phyloP scores from a whole-genome alignment of 768 basidiomycete genomes.

The Amanita rimosa region DNA sequence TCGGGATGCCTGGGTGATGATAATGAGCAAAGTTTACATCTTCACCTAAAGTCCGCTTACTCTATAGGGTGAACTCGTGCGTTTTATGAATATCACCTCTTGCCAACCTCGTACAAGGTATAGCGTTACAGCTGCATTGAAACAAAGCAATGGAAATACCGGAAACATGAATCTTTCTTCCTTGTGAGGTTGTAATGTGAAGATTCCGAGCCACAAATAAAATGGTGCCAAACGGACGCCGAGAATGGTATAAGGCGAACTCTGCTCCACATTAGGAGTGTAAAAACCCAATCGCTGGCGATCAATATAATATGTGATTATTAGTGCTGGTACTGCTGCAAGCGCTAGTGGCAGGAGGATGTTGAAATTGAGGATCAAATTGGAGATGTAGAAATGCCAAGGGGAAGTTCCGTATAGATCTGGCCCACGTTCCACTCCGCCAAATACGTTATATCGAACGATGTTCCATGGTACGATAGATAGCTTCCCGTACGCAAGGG shows the following conservation, averaged over 20 bases:
- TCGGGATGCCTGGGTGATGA: constrained; percentile 54
- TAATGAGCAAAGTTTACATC: constrained; percentile 6
- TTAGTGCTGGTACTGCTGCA: constrained; percentile 67
- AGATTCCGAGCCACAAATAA: constrained; percentile 82
- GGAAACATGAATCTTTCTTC: constrained; percentile 99
- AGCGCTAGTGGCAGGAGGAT: constrained; percentile 72
- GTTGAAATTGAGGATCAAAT: constrained; percentile 94
- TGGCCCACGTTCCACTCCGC: constrained; percentile 70
- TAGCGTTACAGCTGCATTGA: constrained; percentile 86
- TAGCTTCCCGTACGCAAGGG: constrained; percentile 71
- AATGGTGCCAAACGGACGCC: constrained; percentile 74
- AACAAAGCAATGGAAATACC: constrained; percentile 80
- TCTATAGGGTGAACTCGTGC: constrained; percentile 78
- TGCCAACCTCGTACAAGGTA: constrained; percentile 84
- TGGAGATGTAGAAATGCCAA: constrained; percentile 76
- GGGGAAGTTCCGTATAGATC: constrained; percentile 89
- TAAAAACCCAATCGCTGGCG: constrained; percentile 58
- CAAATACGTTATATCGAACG: constrained; percentile 86
- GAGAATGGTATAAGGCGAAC: constrained; percentile 72
- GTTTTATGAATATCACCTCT: constrained; percentile 60
- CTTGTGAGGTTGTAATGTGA: constrained; percentile 83
- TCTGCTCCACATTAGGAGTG: constrained; percentile 41
- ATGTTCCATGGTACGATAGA: constrained; percentile 89
- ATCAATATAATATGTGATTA: constrained; percentile 65
- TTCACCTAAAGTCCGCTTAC: constrained; percentile 30